Evolutionary conservation across 805 yeast species (phyloP).

Genomic region (Saccharomycopsis fermentans): DNA sequence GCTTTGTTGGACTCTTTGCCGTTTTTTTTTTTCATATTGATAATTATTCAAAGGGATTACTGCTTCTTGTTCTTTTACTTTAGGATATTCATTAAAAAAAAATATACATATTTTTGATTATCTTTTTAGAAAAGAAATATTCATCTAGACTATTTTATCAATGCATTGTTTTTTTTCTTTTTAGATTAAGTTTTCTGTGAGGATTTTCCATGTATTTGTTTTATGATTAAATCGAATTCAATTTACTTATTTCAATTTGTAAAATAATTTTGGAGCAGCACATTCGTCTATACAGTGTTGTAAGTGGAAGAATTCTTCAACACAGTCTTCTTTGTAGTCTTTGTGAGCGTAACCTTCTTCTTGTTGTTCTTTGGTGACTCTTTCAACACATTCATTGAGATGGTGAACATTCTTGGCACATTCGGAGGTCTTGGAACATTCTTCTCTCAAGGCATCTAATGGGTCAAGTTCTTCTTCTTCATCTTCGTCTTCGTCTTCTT

Average conservation of each 20-base stretch:
- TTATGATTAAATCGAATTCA: not conserved
- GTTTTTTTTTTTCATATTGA: not conserved
- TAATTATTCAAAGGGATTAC: not conserved
- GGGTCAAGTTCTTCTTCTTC: conserved; percentile 61
- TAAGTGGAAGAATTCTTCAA: conserved; percentile 95
- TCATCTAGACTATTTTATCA: not conserved
- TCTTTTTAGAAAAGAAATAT: not conserved
- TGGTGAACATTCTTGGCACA: conserved; percentile 77
- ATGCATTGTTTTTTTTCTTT: not conserved
- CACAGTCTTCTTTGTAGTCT: conserved; percentile 90
- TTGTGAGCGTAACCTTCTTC: conserved; percentile 74
- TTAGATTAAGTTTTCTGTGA: not conserved
- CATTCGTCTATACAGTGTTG: conserved; percentile 89
- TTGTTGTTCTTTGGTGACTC: conserved; percentile 82
- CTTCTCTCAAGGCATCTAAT: conserved; percentile 52
- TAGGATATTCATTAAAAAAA: not conserved
- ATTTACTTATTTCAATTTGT: conserved; percentile 59
- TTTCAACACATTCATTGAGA: conserved; percentile 88
- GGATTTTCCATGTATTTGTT: not conserved
- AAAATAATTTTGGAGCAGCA: conserved; percentile 82
- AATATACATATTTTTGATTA: not conserved
- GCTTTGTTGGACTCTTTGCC: not conserved
- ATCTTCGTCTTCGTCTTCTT: conserved; percentile 60
- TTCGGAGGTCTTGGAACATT: conserved; percentile 56
- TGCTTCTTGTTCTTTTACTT: not conserved